Base-by-base conservation (phyloP, 225 moss, liverwort and hornwort genomes). In the Physcomitrium patens region DNA sequence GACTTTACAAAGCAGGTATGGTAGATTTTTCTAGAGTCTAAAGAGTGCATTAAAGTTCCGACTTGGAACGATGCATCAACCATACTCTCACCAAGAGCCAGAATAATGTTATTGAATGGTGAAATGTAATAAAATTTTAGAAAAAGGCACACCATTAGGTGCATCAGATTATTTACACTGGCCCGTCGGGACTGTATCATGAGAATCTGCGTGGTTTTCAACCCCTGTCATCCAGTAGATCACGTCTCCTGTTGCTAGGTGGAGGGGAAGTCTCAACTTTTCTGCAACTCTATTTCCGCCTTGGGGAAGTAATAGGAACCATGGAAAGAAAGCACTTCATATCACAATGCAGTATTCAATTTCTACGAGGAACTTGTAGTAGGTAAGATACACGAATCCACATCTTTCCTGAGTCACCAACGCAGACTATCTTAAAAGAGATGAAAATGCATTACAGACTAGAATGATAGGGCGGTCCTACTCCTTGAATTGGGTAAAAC, bases 401-500 rank as follows among this genome's bases (percentile, higher is more conserved):
- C 19, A 28, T 31, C 61, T 19, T 70, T 24, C 16, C 45, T 11
- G 24, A 37, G 31, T 15, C 20, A 57, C 19, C 14, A 46, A 10
- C 61, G 62, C 26, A 19, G 37, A 61, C 31, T 4, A 44, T 20
- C 22, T 1, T 7, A 53, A 44, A 17, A 63, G 16, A 12, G 3
- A 12, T 74, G 64, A 54, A 43, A 17, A 47, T 64, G 74, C 63
- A 52, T 62, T 63, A 10, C n/a, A 24, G 12, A 42, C 24, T 44
- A 44, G 45, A 57, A 57, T 65, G 28, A 47, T 59, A 48, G 58
- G 59, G 28, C 48, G 67, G 11, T 58, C 48, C 31, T 54, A 15
- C 13, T 23, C 67, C 9, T 55, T 26, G 12, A 67, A 67, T 18
- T 47, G 47, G 45, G 20, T 24, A 26, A 15, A 17, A 54, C 54